These are phyloP conservation scores for Trichosporon ovoides DNA, from an alignment of 1,284 basidiomycete genomes.

Conservation along the genomic window DNA sequence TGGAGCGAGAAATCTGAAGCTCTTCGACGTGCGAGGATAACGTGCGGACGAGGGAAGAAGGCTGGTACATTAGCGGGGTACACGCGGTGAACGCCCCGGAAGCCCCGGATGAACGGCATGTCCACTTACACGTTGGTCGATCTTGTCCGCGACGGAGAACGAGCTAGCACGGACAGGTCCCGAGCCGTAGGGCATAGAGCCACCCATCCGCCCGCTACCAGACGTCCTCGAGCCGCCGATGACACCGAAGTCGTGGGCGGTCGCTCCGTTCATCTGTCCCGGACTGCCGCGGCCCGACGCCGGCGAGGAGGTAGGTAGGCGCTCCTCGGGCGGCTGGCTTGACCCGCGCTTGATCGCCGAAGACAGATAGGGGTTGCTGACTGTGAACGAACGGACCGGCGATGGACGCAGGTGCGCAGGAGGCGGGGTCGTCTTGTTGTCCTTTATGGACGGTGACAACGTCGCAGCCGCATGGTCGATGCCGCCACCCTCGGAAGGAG, in stretches of 20 bases:
- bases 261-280: slow-evolving; percentile 17
- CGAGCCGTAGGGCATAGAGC: not conserved
- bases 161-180: slow-evolving; percentile 39
- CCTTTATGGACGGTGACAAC: not conserved
- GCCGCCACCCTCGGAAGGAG: slow-evolving; percentile 1
- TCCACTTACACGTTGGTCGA: slow-evolving; percentile 14
- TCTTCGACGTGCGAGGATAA: slow-evolving; percentile 46
- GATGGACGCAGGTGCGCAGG: slow-evolving; percentile 14
- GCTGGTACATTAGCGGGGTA: slow-evolving; percentile 17
- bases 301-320: slow-evolving; percentile 32
- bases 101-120: too few species aligned
- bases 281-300: slow-evolving; percentile 35
- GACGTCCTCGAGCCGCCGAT: slow-evolving; percentile 37
- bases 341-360: slow-evolving; percentile 33
- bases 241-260: slow-evolving; percentile 32
- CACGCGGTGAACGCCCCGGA: too few species aligned
- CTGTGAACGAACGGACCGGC: slow-evolving; percentile 20
- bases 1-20: slow-evolving; percentile 30
- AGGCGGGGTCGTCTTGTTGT: slow-evolving; percentile 9
- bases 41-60: slow-evolving; percentile 31
- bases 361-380: slow-evolving; percentile 21
- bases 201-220: slow-evolving; percentile 10
- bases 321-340: slow-evolving; percentile 41
- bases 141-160: slow-evolving; percentile 32
- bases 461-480: not conserved